phyloP scores from a whole-genome alignment of 495 filamentous ascomycete genomes.

The Daldinia grandis region DNA sequence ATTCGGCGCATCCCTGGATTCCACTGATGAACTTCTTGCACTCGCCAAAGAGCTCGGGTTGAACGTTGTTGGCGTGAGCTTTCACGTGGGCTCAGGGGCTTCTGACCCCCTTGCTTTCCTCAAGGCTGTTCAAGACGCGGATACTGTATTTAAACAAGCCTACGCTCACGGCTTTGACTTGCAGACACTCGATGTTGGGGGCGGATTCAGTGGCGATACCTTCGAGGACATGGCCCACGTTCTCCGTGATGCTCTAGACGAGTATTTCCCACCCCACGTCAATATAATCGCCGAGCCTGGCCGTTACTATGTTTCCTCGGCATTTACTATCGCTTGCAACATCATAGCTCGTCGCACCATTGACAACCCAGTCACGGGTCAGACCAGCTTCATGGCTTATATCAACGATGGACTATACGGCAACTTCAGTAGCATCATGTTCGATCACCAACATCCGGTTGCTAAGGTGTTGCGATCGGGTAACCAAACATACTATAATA shows the following conservation, averaged over 20 bases:
- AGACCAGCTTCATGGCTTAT: slow-evolving; percentile 90
- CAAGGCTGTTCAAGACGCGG: slow-evolving; percentile 89
- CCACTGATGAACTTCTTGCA: slow-evolving; percentile 77
- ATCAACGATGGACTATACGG: slow-evolving; percentile 97
- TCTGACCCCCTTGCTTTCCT: slow-evolving; percentile 87
- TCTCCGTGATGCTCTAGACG: slow-evolving; percentile 79
- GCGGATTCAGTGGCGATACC: slow-evolving; percentile 86
- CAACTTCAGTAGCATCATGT: slow-evolving; percentile 98
- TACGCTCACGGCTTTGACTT: slow-evolving; percentile 77
- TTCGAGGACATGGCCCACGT: slow-evolving; percentile 91
- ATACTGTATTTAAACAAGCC: slow-evolving; percentile 89
- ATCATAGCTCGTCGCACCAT: slow-evolving; percentile 95
- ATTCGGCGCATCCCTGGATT: slow-evolving; percentile 89
- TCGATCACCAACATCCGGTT: slow-evolving; percentile 92
- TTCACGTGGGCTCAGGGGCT: slow-evolving; percentile 96
- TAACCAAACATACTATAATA: slow-evolving; percentile 60
- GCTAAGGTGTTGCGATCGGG: slow-evolving; percentile 78
- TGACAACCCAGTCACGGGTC: slow-evolving; percentile 57
- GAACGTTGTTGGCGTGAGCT: slow-evolving; percentile 95
- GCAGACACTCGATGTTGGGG: slow-evolving; percentile 91
- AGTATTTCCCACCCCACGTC: slow-evolving; percentile 84
- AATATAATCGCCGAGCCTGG: slow-evolving; percentile 96
- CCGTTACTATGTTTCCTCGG: slow-evolving; percentile 91
- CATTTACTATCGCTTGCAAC: slow-evolving; percentile 92
- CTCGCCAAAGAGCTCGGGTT: slow-evolving; percentile 88